Percentiles rank a stretch among this genome's conserved stretches.
phyloP scores from a whole-genome alignment of 2,329 filamentous ascomycete species.

The Phoma herbarum region DNA sequence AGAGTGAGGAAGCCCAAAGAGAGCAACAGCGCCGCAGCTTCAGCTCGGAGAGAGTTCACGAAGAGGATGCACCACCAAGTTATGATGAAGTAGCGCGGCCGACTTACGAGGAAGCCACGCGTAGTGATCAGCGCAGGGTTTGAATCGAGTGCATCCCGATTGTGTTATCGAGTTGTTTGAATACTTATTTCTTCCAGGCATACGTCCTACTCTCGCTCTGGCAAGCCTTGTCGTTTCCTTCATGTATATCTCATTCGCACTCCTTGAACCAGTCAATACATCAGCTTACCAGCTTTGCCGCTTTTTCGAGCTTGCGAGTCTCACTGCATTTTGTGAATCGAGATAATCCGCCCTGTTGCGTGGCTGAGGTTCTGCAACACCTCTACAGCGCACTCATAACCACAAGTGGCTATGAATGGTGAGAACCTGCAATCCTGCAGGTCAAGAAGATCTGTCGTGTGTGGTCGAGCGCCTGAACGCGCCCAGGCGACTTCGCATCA shows the following conservation, averaged over 20 bases:
- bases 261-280: neutral
- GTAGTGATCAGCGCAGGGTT: neutral
- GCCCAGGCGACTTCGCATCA: conserved; percentile 1
- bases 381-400: neutral
- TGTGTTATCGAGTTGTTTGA: neutral
- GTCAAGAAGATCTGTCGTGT: no score
- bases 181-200: neutral
- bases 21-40: conserved; percentile 23
- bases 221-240: neutral
- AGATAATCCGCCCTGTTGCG: neutral
- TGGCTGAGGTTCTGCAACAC: neutral
- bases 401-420: neutral
- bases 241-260: neutral
- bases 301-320: neutral
- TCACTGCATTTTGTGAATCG: neutral
- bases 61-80: conserved; percentile 25
- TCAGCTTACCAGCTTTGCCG: neutral
- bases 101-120: conserved; percentile 19
- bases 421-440: neutral
- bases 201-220: neutral
- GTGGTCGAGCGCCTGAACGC: neutral
- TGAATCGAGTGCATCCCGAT: neutral
- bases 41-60: conserved; percentile 22
- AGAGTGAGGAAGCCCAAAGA: conserved; percentile 25
- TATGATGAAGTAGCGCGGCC: conserved; percentile 25